Evolutionary conservation across 163 green algal species (phyloP).

Genomic region (Volvox carteri): DNA sequence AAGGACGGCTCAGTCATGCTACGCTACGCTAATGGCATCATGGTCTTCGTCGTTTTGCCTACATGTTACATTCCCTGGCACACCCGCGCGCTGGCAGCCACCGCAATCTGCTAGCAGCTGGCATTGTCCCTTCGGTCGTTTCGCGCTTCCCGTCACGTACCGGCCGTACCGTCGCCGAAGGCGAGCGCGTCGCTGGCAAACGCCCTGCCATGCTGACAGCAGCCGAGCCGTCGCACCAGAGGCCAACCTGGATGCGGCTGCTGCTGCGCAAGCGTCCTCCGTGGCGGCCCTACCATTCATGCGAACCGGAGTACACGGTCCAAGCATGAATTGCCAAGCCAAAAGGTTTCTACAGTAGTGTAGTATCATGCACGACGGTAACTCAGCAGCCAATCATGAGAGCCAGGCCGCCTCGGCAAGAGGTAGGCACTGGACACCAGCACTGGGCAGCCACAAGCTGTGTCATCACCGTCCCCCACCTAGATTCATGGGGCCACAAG

Average conservation of each 20-base stretch:
- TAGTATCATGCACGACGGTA: too few species aligned
- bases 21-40: too few species aligned
- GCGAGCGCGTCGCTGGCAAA: neutral
- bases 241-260: neutral
- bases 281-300: neutral
- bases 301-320: neutral
- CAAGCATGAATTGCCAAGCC: too few species aligned
- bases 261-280: neutral
- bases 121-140: too few species aligned
- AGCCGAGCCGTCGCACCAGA: neutral
- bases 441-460: neutral
- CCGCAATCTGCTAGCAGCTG: too few species aligned
- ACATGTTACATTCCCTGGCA: too few species aligned
- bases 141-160: neutral
- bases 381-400: too few species aligned
- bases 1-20: too few species aligned
- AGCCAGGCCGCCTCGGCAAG: neutral
- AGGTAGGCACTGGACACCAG: neutral
- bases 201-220: neutral
- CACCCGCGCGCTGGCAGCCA: too few species aligned
- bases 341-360: too few species aligned
- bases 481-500: too few species aligned
- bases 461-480: neutral
- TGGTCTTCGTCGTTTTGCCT: too few species aligned
- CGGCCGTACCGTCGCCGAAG: slow-evolving; percentile 8